A percentile compares a stretch with the other conserved stretches of the same genome.
phyloP scores from a whole-genome alignment of 495 filamentous ascomycete species.

The Chaetomium tenue region DNA sequence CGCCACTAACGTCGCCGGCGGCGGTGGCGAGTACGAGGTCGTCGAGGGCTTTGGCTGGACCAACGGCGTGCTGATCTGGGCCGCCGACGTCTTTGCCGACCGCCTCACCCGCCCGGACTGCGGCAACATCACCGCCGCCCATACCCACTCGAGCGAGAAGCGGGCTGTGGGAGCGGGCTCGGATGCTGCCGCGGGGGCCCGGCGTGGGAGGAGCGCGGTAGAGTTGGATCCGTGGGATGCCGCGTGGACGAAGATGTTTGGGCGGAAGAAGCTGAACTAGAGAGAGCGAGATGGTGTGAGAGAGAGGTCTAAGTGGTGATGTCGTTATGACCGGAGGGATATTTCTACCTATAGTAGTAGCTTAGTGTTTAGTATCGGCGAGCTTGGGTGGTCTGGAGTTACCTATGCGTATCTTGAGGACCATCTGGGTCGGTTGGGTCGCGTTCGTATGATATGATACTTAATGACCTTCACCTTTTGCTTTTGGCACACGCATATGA shows the following conservation, averaged over 20 bases:
- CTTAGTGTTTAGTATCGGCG: slow-evolving; percentile 9
- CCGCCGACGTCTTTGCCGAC: slow-evolving; percentile 46
- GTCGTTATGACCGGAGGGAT: background rate
- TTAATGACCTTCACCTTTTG: too few relatives aligned
- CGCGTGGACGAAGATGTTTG: slow-evolving; percentile 42
- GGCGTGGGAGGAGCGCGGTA: slow-evolving; percentile 37
- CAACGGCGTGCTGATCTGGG: slow-evolving; percentile 53
- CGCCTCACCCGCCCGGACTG: slow-evolving; percentile 45
- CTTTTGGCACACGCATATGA: too few relatives aligned
- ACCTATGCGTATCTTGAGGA: background rate
- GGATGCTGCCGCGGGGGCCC: background rate
- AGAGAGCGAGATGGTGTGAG: background rate
- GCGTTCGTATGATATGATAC: too few relatives aligned
- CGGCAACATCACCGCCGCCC: slow-evolving; percentile 42
- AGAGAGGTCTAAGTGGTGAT: background rate
- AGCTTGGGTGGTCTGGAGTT: background rate
- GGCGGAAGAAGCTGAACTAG: slow-evolving; percentile 17
- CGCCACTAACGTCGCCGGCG: slow-evolving; percentile 47
- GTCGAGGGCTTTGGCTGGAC: slow-evolving; percentile 56
- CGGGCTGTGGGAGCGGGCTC: slow-evolving; percentile 10
- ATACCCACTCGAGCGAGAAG: slow-evolving; percentile 24
- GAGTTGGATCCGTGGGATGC: slow-evolving; percentile 44
- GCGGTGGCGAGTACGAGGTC: slow-evolving; percentile 52
- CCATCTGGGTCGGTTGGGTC: background rate
- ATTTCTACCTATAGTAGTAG: background rate